Percentiles rank a stretch among this genome's conserved stretches.
phyloP scores from a whole-genome alignment of 2,329 filamentous ascomycete genomes.

The Ophiostoma pallidulum region DNA sequence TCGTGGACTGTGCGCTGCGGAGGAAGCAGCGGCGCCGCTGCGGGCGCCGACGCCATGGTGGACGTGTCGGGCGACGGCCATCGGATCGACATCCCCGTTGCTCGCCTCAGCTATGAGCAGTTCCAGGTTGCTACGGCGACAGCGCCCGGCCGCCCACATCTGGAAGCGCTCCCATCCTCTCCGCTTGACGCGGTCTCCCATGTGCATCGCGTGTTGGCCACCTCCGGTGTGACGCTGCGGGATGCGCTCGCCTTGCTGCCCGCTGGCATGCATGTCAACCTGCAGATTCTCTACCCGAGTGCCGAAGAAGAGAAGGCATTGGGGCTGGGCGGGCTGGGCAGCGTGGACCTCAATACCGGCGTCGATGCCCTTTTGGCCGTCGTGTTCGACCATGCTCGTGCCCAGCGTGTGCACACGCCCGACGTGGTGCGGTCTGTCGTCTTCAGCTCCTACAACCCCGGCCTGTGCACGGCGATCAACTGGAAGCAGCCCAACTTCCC shows the following conservation, averaged over 20 bases:
- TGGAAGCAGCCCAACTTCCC: slow-evolving; percentile 99
- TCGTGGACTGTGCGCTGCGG: slow-evolving; percentile 69
- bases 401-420: slow-evolving; percentile 52
- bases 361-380: slow-evolving; percentile 74
- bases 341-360: slow-evolving; percentile 74
- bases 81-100: slow-evolving; percentile 67
- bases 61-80: background rate
- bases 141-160: slow-evolving; percentile 33
- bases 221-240: slow-evolving; percentile 67
- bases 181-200: slow-evolving; percentile 48
- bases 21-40: slow-evolving; percentile 26
- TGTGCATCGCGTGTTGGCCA: slow-evolving; percentile 62
- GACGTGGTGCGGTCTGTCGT: slow-evolving; percentile 77
- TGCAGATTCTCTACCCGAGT: slow-evolving; percentile 86
- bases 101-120: slow-evolving; percentile 64
- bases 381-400: slow-evolving; percentile 84
- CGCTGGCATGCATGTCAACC: slow-evolving; percentile 71
- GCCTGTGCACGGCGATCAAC: slow-evolving; percentile 86
- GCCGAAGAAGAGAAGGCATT: slow-evolving; percentile 59
- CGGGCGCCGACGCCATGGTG: background rate
- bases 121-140: slow-evolving; percentile 47
- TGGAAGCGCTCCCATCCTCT: slow-evolving; percentile 35
- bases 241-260: slow-evolving; percentile 70
- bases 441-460: slow-evolving; percentile 86
- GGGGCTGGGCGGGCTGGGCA: slow-evolving; percentile 53